Base-by-base conservation (phyloP, 495 filamentous ascomycete species). In the Aspergillus panamensis region DNA sequence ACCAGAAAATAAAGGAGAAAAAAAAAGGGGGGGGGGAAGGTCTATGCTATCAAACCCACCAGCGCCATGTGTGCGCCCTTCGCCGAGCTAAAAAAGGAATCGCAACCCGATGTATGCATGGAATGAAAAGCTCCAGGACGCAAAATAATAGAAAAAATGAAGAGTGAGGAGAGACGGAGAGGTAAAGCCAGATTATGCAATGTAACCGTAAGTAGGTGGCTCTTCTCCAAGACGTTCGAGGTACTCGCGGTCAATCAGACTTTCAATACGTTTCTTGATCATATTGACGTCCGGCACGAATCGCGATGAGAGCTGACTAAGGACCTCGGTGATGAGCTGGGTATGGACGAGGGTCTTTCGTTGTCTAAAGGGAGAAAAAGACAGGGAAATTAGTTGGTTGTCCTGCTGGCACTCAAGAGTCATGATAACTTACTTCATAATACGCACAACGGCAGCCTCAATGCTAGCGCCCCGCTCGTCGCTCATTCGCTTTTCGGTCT, bases 181-280 rank as follows among this genome's bases (percentile, higher is more conserved):
- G 25, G 8, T 21, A 16, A 44, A 10, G 6, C n/a, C 20, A 39
- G 35, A 57, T 58, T 53, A 88, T 25, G 85, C 92, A 53, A 96
- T 69, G 68, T 96, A 96, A 33, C 82, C 79, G 65, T 96, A 96
- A 1, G 85, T 83, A 2, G 90, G 80, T 6, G 80, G 74, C 12
- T 87, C 82, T 31, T 85, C 83, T 17, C 91, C 88, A 0, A 93
- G 76, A 25, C 94, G 84, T 71, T 96, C 93, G n/a, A 99, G 73
- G 65, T 97, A 99, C 66, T 99, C 94, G 45, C 92, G 82, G 59
- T 88, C 86, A 51, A 99, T 94, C 61, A 99, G 72, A 63, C 87
- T 89, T 69, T 99, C 94, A 56, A 99, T 90, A n/a, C 89, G 84
- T 66, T 84, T 86, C 77, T 99, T 99, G 73, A 97, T 87, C 80